These are phyloP conservation scores for Orbilia blumenaviensis DNA, from an alignment of 2,329 filamentous ascomycete genomes.

Conservation along the genomic window DNA sequence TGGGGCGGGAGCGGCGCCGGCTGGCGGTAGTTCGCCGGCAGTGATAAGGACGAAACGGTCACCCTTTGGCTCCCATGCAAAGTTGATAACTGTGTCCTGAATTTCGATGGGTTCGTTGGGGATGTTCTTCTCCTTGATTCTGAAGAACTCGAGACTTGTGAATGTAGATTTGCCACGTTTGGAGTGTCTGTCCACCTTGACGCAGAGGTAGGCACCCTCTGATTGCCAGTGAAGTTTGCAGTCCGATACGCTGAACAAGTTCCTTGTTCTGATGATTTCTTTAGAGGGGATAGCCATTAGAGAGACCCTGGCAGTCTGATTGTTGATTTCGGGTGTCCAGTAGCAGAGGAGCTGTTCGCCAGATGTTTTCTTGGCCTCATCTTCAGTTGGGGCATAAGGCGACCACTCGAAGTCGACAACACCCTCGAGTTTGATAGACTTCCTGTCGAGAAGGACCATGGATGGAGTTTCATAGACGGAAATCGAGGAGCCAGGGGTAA, in stretches of 20 bases:
- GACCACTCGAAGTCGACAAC: slow-evolving; percentile 99
- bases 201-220: slow-evolving; percentile 89
- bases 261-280: slow-evolving; percentile 90
- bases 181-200: slow-evolving; percentile 98
- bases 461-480: slow-evolving; percentile 88
- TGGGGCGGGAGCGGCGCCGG: slow-evolving; percentile 76
- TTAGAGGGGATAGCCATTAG: slow-evolving; percentile 96
- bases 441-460: slow-evolving; percentile 91
- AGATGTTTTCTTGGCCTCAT: slow-evolving; percentile 75
- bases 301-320: slow-evolving; percentile 95
- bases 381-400: slow-evolving; percentile 80
- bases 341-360: slow-evolving; percentile 98
- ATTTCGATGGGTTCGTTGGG: slow-evolving; percentile 98
- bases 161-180: slow-evolving; percentile 93
- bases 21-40: slow-evolving; percentile 73
- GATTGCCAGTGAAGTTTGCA: slow-evolving; percentile 99
- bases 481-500: slow-evolving; percentile 87
- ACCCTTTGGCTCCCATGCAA: slow-evolving; percentile 98
- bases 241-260: slow-evolving; percentile 97
- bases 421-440: slow-evolving; percentile 93
- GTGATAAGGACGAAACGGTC: slow-evolving; percentile 98
- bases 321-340: slow-evolving; percentile 98
- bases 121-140: slow-evolving; percentile 94
- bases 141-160: slow-evolving; percentile 98
- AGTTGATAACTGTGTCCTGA: slow-evolving; percentile 99